A percentile compares a stretch with the other conserved stretches of the same genome.
These are phyloP conservation scores for Wickerhamiella dianesei DNA, from an alignment of 805 yeast genomes.

Conservation along the genomic window DNA sequence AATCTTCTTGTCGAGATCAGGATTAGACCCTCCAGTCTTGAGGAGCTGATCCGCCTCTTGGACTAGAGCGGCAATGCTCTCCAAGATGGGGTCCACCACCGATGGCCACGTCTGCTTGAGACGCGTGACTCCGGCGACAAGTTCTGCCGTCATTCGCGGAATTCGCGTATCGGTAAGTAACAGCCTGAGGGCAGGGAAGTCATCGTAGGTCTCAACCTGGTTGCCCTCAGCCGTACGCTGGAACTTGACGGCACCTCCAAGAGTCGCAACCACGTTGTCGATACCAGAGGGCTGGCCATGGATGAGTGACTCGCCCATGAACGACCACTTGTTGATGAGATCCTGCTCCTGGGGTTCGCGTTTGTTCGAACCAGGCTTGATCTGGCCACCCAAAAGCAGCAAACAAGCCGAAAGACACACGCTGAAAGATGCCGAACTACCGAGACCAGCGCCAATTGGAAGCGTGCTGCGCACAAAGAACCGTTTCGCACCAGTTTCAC, in stretches of 20 bases:
- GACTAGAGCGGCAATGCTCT: slow-evolving; percentile 64
- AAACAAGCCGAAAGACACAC: slow-evolving; percentile 74
- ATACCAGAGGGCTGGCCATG: slow-evolving; percentile 97
- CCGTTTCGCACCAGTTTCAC: slow-evolving; percentile 35
- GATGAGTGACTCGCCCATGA: slow-evolving; percentile 85
- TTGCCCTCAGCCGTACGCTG: slow-evolving; percentile 39
- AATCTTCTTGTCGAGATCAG: slow-evolving; percentile 19
- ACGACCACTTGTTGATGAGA: slow-evolving; percentile 73
- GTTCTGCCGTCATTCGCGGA: slow-evolving; percentile 75
- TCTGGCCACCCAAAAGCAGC: slow-evolving; percentile 40
- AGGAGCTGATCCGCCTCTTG: slow-evolving; percentile 57
- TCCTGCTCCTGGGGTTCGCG: slow-evolving; percentile 20
- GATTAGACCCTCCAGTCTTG: slow-evolving; percentile 34
- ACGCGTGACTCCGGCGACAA: slow-evolving; percentile 64
- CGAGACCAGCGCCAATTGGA: slow-evolving; percentile 95
- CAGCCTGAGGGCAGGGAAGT: slow-evolving; percentile 60
- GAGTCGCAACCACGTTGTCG: slow-evolving; percentile 90
- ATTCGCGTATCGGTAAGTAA: slow-evolving; percentile 71
- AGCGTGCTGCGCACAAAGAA: slow-evolving; percentile 67
- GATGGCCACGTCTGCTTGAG: slow-evolving; percentile 41
- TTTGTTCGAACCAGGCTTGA: slow-evolving; percentile 28
- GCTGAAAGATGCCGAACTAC: slow-evolving; percentile 82
- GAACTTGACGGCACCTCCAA: slow-evolving; percentile 90
- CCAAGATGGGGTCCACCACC: slow-evolving; percentile 45
- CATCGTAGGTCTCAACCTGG: slow-evolving; percentile 52